These are phyloP conservation scores for Penicillium manginii DNA, from an alignment of 495 filamentous ascomycete species.

Conservation along the genomic window DNA sequence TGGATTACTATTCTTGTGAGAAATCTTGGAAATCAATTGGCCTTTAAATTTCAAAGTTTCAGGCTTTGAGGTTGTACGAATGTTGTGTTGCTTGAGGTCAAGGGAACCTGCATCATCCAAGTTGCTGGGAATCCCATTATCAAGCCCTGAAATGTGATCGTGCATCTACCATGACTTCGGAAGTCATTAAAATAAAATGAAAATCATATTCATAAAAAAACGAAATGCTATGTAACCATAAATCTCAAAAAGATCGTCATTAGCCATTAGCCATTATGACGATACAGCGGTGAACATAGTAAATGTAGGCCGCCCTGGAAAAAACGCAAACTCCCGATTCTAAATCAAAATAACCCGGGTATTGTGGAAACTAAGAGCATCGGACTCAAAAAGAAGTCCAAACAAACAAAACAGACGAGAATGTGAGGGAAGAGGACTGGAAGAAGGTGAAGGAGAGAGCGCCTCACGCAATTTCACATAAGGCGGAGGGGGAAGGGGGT, in stretches of 20 bases:
- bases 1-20: not conserved
- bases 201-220: not conserved
- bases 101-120: not conserved
- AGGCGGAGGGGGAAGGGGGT: not conserved
- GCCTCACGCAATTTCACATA: not conserved
- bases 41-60: not conserved
- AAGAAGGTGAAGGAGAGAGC: not conserved
- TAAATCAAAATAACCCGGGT: not conserved
- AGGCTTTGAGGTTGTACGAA: not conserved
- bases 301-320: too few relatives aligned
- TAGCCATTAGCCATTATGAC: not conserved
- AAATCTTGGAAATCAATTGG: slow-evolving; percentile 8
- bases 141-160: too few relatives aligned
- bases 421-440: not conserved
- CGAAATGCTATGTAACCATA: not conserved
- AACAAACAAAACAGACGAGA: not conserved
- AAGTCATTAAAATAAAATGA: too few relatives aligned
- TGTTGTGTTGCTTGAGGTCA: not conserved
- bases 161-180: too few relatives aligned
- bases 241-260: not conserved
- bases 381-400: too few relatives aligned
- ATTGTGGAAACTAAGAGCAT: not conserved
- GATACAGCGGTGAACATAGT: not conserved
- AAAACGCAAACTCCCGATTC: not conserved
- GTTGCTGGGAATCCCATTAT: too few relatives aligned